Evolutionary conservation across 176 grass and related monocot species (phyloP), one percentile per base, ranked within the genome.

Genomic region (Themeda triandra): DNA sequence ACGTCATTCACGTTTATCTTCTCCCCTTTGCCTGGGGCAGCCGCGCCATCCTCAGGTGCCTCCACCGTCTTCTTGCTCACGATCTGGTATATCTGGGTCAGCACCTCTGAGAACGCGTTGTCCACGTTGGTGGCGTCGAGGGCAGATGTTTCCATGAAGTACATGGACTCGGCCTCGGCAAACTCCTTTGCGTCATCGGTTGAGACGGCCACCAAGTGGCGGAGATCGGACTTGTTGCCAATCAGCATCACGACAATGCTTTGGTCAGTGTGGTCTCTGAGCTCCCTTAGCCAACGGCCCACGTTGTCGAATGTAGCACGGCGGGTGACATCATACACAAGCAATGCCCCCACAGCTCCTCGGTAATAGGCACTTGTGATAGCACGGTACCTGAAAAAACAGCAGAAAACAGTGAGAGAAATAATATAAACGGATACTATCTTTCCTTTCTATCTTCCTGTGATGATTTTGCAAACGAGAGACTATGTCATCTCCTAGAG

Each of bases 351-450:
- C 39, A 94, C 80, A 45, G 92, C 92, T 74, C 92, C 92, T 78
- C 92, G 80, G 33, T 91, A 94, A 74, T 94, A 94, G 63, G 92
- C 92, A 64, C 92, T 94, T 25, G 92, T 94, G 7, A 91, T 94
- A 13, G 92, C 92, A 41, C 89, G 88, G 69, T 94, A 94, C 92
- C 92, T 94, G 83, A 41, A 73, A 82, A 77, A 28, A 17, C 17
- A 48, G 46, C 25, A 66, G 7, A 68, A 76, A 76, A 62, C 48
- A 32, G 14, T 6, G 58, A 48, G 28, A 37, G 30, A 56, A 13
- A 17, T 25, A 49, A 13, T 10, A 41, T 30, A 4, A 49, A 4
- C 30, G 25, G 17, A 80, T 0, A 53, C 14, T 28, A 27, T 3
- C 11, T 13, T 30, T 18, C 48, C 0, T 45, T 63, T 79, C 19